phyloP scores from a whole-genome alignment of 306 rosid species.

The Geum urbanum region DNA sequence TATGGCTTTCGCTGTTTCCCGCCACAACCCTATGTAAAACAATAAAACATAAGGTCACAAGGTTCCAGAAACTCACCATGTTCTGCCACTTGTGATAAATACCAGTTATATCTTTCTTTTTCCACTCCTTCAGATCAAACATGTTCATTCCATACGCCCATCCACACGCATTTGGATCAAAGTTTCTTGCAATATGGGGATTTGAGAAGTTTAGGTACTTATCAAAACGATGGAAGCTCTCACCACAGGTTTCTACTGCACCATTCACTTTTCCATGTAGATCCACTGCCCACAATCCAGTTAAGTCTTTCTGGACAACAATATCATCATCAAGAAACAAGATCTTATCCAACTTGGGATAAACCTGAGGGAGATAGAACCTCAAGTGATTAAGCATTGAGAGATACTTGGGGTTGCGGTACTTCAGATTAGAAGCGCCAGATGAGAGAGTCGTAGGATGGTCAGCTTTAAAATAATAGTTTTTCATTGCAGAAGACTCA shows the following conservation, averaged over 20 bases:
- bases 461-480: conserved; percentile 87
- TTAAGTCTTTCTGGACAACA: conserved; percentile 95
- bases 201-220: conserved; percentile 88
- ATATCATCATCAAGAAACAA: conserved; percentile 95
- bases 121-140: conserved; percentile 92
- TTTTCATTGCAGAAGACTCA: conserved; percentile 87
- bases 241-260: conserved; percentile 94
- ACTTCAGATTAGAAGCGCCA: conserved; percentile 86
- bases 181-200: conserved; percentile 78
- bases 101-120: conserved; percentile 81
- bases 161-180: conserved; percentile 92
- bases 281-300: conserved; percentile 69
- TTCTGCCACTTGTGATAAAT: conserved; percentile 98
- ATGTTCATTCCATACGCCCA: conserved; percentile 99
- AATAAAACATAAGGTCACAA: conserved; percentile 6
- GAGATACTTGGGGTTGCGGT: conserved; percentile 94
- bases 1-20: not conserved
- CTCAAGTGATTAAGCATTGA: conserved; percentile 97
- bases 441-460: conserved; percentile 64
- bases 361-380: conserved; percentile 92
- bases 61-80: conserved; percentile 61
- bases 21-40: not conserved
- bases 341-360: conserved; percentile 85
- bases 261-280: conserved; percentile 91
- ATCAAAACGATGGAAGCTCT: conserved; percentile 90